These are phyloP conservation scores for Lodderomyces theae DNA, from an alignment of 1,139 yeast species.

Conservation along the genomic window DNA sequence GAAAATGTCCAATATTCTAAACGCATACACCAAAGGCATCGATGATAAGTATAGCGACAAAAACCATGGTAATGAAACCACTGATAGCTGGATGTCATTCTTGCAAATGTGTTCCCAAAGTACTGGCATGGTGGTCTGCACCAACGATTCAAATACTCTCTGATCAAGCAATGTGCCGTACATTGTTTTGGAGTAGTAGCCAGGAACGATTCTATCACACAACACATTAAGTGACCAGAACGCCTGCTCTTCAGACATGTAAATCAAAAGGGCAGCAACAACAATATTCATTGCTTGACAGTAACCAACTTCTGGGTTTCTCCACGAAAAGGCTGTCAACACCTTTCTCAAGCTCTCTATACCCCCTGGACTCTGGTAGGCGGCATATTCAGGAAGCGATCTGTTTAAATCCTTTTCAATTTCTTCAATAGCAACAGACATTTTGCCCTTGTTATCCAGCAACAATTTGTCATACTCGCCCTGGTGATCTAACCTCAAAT, in stretches of 20 bases:
- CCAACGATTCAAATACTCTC: constrained; percentile 86
- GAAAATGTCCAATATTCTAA: constrained; percentile 86
- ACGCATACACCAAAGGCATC: constrained; percentile 93
- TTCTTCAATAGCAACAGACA: constrained; percentile 87
- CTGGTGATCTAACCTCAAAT: constrained; percentile 60
- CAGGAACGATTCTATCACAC: constrained; percentile 87
- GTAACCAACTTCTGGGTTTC: constrained; percentile 94
- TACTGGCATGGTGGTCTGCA: constrained; percentile 85
- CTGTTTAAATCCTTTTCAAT: constrained; percentile 94
- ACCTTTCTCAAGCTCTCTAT: constrained; percentile 82
- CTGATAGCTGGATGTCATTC: constrained; percentile 88
- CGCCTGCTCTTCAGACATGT: constrained; percentile 96
- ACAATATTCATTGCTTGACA: constrained; percentile 99
- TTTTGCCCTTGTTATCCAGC: constrained; percentile 56
- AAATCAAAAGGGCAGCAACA: constrained; percentile 86
- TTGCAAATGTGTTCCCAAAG: constrained; percentile 78
- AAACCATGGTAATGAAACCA: constrained; percentile 96
- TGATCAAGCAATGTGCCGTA: constrained; percentile 95
- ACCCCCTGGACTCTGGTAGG: constrained; percentile 85
- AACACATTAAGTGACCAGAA: constrained; percentile 87
- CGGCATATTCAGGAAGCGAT: constrained; percentile 93
- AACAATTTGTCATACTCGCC: constrained; percentile 59
- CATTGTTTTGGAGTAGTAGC: constrained; percentile 96
- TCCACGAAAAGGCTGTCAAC: constrained; percentile 93
- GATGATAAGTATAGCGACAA: constrained; percentile 84